phyloP scores from a whole-genome alignment of 73 alveolate genomes.

The Paramecium primaurelia region DNA sequence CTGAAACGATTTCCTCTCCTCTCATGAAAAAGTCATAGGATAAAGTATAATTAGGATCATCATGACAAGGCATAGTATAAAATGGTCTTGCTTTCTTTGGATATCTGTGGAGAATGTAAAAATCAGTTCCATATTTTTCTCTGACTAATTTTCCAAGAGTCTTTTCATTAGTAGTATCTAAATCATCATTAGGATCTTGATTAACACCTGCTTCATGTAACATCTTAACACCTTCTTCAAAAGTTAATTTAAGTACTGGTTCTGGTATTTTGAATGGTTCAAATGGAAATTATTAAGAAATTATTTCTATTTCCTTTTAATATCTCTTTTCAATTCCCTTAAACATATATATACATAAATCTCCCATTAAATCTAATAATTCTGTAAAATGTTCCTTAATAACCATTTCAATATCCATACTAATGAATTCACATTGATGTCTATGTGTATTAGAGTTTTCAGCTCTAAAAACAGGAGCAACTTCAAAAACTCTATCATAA shows the following conservation, averaged over 20 bases:
- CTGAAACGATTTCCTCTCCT: slow-evolving; percentile 99
- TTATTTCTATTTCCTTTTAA: slow-evolving; percentile 79
- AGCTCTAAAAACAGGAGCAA: slow-evolving; percentile 99
- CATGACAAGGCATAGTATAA: slow-evolving; percentile 99
- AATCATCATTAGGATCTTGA: slow-evolving; percentile 85
- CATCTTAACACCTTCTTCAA: slow-evolving; percentile 89
- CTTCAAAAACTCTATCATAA: slow-evolving; percentile 96
- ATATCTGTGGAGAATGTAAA: slow-evolving; percentile 94
- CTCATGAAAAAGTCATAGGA: slow-evolving; percentile 98
- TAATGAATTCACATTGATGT: slow-evolving; percentile 99
- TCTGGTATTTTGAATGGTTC: slow-evolving; percentile 89
- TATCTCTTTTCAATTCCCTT: slow-evolving; percentile 84
- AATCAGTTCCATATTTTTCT: slow-evolving; percentile 96
- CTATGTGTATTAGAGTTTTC: slow-evolving; percentile 97
- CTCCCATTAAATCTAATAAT: slow-evolving; percentile 90
- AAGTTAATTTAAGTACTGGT: slow-evolving; percentile 84
- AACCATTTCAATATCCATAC: slow-evolving; percentile 99
- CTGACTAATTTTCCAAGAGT: slow-evolving; percentile 91
- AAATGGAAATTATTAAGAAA: slow-evolving; percentile 88
- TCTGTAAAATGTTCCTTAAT: slow-evolving; percentile 97
- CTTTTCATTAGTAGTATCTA: slow-evolving; percentile 92
- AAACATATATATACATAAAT: slow-evolving; percentile 84
- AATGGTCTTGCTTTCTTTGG: slow-evolving; percentile 99
- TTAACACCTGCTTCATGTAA: slow-evolving; percentile 86
- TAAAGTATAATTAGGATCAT: slow-evolving; percentile 93